Percentiles rank a stretch among this genome's conserved stretches.
These are phyloP conservation scores for Saksenaea oblongispora DNA, from an alignment of 371 early-diverging fungal species.

Conservation along the genomic window DNA sequence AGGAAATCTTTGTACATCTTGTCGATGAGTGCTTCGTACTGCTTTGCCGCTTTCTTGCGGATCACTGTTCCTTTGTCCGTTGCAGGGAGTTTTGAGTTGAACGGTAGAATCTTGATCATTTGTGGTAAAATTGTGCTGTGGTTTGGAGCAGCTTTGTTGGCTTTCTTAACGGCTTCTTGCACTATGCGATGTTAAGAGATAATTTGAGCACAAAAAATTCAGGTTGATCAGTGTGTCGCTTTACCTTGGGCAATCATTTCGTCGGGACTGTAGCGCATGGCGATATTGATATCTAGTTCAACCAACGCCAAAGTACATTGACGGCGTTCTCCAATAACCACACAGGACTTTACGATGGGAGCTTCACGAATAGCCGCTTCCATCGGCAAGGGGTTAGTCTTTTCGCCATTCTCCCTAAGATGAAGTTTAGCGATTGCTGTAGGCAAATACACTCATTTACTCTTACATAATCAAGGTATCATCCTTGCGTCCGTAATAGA, in stretches of 20 bases:
- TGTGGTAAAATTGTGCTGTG: slow-evolving; percentile 36
- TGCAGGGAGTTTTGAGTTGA: slow-evolving; percentile 15
- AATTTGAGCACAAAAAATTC: neutral
- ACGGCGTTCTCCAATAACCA: slow-evolving; percentile 28
- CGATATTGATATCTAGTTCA: slow-evolving; percentile 20
- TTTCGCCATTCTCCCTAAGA: slow-evolving; percentile 41
- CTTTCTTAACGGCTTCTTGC: slow-evolving; percentile 24
- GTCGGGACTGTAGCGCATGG: slow-evolving; percentile 15
- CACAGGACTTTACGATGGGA: slow-evolving; percentile 21
- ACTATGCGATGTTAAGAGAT: slow-evolving; percentile 5
- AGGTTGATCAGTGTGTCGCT: neutral
- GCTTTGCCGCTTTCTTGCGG: slow-evolving; percentile 19
- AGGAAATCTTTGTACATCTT: slow-evolving; percentile 29
- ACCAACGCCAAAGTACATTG: slow-evolving; percentile 32
- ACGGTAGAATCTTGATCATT: slow-evolving; percentile 42
- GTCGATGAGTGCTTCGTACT: slow-evolving; percentile 25
- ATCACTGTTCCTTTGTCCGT: slow-evolving; percentile 39
- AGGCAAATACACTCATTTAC: neutral
- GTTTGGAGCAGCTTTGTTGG: slow-evolving; percentile 31
- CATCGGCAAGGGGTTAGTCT: slow-evolving; percentile 43
- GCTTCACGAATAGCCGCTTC: slow-evolving; percentile 25
- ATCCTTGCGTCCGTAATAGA: slow-evolving; percentile 30
- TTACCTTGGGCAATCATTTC: slow-evolving; percentile 2
- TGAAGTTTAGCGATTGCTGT: neutral
- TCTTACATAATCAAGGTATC: slow-evolving; percentile 37